Percentiles rank a stretch among this genome's conserved stretches.
Conservation (phyloP, 805 yeast species). For the Candida odintsovae region DNA sequence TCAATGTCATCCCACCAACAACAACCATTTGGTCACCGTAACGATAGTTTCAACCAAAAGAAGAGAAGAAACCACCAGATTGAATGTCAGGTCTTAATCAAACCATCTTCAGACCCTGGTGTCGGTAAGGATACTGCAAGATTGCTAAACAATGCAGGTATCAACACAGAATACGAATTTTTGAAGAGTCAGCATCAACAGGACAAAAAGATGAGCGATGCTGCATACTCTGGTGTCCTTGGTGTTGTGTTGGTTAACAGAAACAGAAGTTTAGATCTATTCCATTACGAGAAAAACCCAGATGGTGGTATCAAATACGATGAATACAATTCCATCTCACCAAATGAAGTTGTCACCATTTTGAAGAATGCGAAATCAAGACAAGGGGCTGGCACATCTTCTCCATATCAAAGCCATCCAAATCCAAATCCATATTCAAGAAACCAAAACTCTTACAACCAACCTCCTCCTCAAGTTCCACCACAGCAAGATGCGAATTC, state of each 20-base stretch:
- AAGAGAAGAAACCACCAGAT: slow-evolving; percentile 20
- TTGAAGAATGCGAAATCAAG: slow-evolving; percentile 36
- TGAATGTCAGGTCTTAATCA: slow-evolving; percentile 43
- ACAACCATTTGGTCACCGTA: slow-evolving; percentile 1
- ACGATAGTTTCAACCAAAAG: slow-evolving; percentile 1
- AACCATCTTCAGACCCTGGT: slow-evolving; percentile 38
- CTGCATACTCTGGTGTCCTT: slow-evolving; percentile 73
- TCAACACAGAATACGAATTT: slow-evolving; percentile 37
- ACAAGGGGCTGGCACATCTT: slow-evolving; percentile 3
- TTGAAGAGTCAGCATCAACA: slow-evolving; percentile 37
- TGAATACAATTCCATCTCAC: slow-evolving; percentile 68
- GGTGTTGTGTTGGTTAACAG: slow-evolving; percentile 64
- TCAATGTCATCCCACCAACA: not conserved
- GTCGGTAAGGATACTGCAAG: slow-evolving; percentile 38
- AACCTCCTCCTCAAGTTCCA: not conserved
- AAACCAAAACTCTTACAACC: slow-evolving; percentile 6
- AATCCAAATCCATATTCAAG: not conserved
- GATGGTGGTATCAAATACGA: slow-evolving; percentile 78
- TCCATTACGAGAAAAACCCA: slow-evolving; percentile 60
- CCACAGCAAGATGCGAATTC: not conserved
- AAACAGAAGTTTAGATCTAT: slow-evolving; percentile 55
- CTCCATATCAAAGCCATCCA: not conserved
- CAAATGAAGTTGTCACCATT: slow-evolving; percentile 59
- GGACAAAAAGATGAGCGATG: slow-evolving; percentile 55
- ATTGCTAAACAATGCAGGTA: slow-evolving; percentile 33